phyloP scores from a whole-genome alignment of 2,329 filamentous ascomycete genomes.

The Beauveria rudraprayagi region DNA sequence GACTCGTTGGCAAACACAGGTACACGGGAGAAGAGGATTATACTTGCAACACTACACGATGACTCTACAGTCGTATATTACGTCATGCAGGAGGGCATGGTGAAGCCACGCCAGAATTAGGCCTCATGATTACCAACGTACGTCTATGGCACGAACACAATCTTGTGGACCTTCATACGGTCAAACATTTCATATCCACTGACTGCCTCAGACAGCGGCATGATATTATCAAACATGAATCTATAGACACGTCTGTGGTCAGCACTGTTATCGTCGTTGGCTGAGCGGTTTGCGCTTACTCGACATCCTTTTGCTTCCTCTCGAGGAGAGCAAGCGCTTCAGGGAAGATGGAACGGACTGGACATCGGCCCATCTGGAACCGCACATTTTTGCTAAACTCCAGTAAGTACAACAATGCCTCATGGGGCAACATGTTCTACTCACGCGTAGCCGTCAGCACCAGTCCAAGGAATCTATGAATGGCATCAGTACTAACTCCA shows the following conservation, averaged over 20 bases:
- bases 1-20: conserved; percentile 46
- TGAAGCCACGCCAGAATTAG: conserved; percentile 79
- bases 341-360: conserved; percentile 61
- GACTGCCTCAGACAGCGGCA: conserved; percentile 58
- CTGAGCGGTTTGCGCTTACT: conserved; percentile 37
- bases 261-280: not conserved
- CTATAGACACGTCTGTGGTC: conserved; percentile 29
- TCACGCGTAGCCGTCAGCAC: conserved; percentile 52
- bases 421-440: conserved; percentile 15
- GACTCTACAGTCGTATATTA: conserved; percentile 84
- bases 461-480: conserved; percentile 56
- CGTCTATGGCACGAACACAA: conserved; percentile 51
- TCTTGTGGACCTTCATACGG: conserved; percentile 65
- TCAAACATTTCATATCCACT: conserved; percentile 66
- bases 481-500: conserved; percentile 16
- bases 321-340: conserved; percentile 57
- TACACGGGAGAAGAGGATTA: conserved; percentile 54
- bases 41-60: conserved; percentile 68
- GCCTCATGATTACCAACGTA: too few relatives aligned
- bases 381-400: conserved; percentile 57
- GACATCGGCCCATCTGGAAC: conserved; percentile 69
- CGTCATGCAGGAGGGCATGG: conserved; percentile 76
- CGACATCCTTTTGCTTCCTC: conserved; percentile 57
- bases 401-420: conserved; percentile 17
- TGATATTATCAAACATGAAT: conserved; percentile 70